Evolutionary conservation across 1,284 basidiomycete species (phyloP).

Genomic region (Sporisorium graminicola): DNA sequence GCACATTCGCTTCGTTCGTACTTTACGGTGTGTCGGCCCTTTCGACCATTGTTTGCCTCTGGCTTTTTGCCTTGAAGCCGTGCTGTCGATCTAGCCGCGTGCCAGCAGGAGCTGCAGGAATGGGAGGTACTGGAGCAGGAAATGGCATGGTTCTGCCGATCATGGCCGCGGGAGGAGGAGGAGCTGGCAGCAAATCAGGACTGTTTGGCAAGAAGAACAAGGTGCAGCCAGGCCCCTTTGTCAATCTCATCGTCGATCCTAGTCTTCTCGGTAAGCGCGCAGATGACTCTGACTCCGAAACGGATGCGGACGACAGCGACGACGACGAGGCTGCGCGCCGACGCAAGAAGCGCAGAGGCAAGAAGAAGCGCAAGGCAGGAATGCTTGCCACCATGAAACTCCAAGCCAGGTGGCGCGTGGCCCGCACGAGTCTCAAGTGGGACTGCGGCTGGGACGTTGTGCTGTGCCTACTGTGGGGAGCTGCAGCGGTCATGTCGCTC

Average conservation of each 20-base stretch:
- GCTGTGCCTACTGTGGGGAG: slow-evolving; percentile 48
- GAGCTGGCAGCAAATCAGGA: slow-evolving; percentile 15
- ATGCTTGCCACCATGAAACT: slow-evolving; percentile 49
- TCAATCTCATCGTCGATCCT: slow-evolving; percentile 63
- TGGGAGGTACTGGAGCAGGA: slow-evolving; percentile 15
- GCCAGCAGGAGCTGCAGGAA: not conserved
- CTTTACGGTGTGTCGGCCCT: slow-evolving; percentile 49
- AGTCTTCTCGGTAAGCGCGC: slow-evolving; percentile 34
- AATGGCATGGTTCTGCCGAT: slow-evolving; percentile 58
- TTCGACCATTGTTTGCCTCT: slow-evolving; percentile 48
- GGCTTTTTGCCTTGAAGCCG: slow-evolving; percentile 42
- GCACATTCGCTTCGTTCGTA: slow-evolving; percentile 45
- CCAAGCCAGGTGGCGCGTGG: slow-evolving; percentile 48
- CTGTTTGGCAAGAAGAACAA: slow-evolving; percentile 47
- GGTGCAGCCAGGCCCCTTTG: slow-evolving; percentile 34
- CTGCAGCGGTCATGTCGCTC: slow-evolving; percentile 45
- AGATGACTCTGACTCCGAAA: slow-evolving; percentile 28
- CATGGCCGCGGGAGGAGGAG: slow-evolving; percentile 27
- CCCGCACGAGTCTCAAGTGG: slow-evolving; percentile 49
- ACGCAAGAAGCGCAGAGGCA: slow-evolving; percentile 29
- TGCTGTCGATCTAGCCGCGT: slow-evolving; percentile 43
- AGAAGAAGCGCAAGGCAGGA: slow-evolving; percentile 19
- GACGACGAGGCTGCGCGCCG: slow-evolving; percentile 22
- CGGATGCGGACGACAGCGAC: slow-evolving; percentile 28
- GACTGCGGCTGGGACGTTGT: slow-evolving; percentile 50